Conservation (phyloP, 140 eudicot genomes). For the Anethum foeniculum region DNA sequence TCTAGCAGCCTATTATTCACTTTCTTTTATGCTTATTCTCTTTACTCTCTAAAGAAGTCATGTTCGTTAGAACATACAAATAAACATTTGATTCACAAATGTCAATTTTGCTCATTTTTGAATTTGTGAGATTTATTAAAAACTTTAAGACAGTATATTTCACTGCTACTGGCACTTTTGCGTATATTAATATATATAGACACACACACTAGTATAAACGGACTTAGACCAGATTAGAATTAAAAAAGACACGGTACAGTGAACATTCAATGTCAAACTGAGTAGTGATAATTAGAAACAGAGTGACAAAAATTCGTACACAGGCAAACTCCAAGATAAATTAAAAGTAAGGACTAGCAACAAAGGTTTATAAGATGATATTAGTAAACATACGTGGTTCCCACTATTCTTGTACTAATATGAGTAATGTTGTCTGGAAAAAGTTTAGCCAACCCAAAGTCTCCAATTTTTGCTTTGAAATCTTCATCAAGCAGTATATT, state of each 20-base stretch:
- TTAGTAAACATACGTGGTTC: constrained; percentile 70
- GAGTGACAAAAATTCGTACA: no score
- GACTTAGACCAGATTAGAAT: neutral
- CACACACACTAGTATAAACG: neutral
- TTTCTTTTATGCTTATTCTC: neutral
- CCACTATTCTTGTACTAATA: constrained; percentile 85
- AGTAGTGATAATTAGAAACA: no score
- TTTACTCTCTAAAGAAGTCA: neutral
- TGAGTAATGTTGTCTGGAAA: constrained; percentile 92
- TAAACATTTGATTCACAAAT: no score
- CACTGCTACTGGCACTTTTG: neutral
- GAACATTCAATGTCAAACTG: neutral
- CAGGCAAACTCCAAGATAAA: neutral
- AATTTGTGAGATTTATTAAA: neutral
- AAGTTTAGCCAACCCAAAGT: constrained; percentile 95
- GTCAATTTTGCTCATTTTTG: no score
- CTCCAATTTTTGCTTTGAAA: constrained; percentile 83
- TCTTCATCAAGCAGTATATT: constrained; percentile 71
- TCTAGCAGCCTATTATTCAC: neutral
- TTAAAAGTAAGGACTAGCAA: neutral
- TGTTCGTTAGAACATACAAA: neutral
- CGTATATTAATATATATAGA: neutral
- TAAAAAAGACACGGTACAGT: neutral
- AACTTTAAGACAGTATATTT: neutral
- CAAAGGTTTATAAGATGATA: neutral